Evolutionary conservation across 2,329 filamentous ascomycete species (phyloP).

Genomic region (Polytolypa hystricis): DNA sequence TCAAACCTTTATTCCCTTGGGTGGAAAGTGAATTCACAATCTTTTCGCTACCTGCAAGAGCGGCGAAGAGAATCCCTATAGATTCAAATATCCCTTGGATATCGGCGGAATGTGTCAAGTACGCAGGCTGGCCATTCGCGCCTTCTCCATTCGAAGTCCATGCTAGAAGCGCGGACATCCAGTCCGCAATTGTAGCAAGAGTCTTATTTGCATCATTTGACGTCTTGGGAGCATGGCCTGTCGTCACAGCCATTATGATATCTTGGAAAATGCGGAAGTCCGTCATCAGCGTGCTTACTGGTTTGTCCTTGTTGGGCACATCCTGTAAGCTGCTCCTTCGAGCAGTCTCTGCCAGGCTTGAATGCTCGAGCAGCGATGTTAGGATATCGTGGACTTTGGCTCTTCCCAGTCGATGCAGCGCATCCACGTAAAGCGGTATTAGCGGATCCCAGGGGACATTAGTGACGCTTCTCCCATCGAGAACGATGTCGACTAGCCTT

Average conservation of each 20-base stretch:
- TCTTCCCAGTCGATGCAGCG: conserved; percentile 23
- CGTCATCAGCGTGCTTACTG: conserved; percentile 26
- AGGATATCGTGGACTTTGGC: conserved; percentile 26
- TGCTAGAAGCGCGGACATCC: conserved; percentile 27
- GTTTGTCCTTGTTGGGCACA: conserved; percentile 7
- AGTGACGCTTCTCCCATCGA: conserved; percentile 23
- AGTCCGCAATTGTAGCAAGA: conserved; percentile 25
- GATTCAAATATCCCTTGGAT: conserved; percentile 32
- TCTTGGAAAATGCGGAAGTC: conserved; percentile 33
- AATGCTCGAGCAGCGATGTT: conserved; percentile 23
- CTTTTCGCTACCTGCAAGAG: conserved; percentile 26
- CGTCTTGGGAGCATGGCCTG: conserved; percentile 22
- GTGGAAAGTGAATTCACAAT: conserved; percentile 27
- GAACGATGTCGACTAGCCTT: conserved; percentile 25
- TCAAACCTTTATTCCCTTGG: conserved; percentile 24
- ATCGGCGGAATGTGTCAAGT: conserved; percentile 24
- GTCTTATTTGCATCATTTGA: conserved; percentile 22
- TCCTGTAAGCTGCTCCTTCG: conserved; percentile 5
- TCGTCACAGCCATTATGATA: conserved; percentile 28
- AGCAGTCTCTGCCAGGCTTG: conserved; percentile 19
- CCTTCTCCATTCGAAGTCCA: conserved; percentile 23
- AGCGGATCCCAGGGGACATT: conserved; percentile 32
- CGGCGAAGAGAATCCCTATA: conserved; percentile 30
- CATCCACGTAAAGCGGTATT: conserved; percentile 31
- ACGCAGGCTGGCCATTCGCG: conserved; percentile 17